phyloP scores from a whole-genome alignment of 331 rosid genomes.

The Cydonia oblonga region DNA sequence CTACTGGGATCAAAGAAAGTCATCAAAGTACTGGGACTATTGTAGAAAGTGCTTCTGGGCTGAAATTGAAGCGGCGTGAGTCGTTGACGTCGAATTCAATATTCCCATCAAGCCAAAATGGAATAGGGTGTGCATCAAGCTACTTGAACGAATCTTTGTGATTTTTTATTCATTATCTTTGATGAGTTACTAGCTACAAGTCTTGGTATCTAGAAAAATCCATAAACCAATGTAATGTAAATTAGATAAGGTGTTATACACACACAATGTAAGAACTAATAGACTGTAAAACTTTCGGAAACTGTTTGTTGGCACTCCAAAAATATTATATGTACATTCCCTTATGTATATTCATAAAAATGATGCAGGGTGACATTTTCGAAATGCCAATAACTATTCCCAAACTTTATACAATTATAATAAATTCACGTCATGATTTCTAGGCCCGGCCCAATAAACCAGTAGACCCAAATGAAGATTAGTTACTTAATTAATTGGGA shows the following conservation, averaged over 20 bases:
- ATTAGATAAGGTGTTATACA: background rate
- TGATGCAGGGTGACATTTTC: too few species aligned
- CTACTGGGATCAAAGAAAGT: conserved; percentile 3
- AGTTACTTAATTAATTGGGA: background rate
- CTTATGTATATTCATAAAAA: background rate
- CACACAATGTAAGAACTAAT: background rate
- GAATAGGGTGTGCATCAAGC: conserved; percentile 15
- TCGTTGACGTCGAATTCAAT: conserved; percentile 1
- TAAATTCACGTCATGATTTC: background rate
- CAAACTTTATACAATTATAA: background rate
- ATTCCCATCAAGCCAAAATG: conserved; percentile 3
- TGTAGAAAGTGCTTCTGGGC: background rate
- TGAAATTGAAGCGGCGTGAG: conserved; percentile 22
- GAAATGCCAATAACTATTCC: background rate
- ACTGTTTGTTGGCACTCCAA: background rate
- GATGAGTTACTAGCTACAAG: background rate
- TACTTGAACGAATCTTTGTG: conserved; percentile 23
- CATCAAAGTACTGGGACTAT: background rate
- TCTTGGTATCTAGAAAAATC: too few species aligned
- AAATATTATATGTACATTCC: too few species aligned
- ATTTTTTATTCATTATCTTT: background rate
- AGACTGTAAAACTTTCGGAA: too few species aligned
- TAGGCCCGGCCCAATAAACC: background rate
- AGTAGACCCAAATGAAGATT: too few species aligned
- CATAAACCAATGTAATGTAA: background rate